A percentile compares a stretch with the other conserved stretches of the same genome.
These are phyloP conservation scores for Dichomitus squalens DNA, from an alignment of 1,284 basidiomycete genomes.

Conservation along the genomic window DNA sequence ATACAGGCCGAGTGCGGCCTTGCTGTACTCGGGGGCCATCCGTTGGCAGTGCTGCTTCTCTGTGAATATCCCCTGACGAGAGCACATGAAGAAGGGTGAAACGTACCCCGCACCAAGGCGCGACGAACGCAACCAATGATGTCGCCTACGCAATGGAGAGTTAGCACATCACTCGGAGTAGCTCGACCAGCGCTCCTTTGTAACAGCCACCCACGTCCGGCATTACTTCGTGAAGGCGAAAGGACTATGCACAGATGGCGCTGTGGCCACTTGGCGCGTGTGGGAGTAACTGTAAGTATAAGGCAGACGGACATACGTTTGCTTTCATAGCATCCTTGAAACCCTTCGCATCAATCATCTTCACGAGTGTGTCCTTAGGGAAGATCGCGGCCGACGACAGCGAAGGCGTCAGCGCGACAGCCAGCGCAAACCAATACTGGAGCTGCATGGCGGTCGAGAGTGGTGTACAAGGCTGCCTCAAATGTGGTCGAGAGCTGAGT, in stretches of 20 bases:
- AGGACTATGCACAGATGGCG: neutral
- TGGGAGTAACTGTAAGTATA: too few species aligned
- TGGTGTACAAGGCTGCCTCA: neutral
- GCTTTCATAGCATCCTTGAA: slow-evolving; percentile 78
- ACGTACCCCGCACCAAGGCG: slow-evolving; percentile 87
- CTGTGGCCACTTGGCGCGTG: neutral
- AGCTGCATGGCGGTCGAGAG: slow-evolving; percentile 29
- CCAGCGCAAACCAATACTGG: slow-evolving; percentile 30
- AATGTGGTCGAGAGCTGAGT: neutral
- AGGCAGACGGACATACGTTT: slow-evolving; percentile 56
- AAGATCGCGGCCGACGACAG: slow-evolving; percentile 76
- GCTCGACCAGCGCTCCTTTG: neutral
- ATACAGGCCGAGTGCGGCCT: slow-evolving; percentile 77
- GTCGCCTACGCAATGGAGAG: slow-evolving; percentile 52
- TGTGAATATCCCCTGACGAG: slow-evolving; percentile 3
- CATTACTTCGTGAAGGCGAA: neutral
- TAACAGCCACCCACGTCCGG: neutral
- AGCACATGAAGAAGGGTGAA: neutral
- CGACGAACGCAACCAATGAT: slow-evolving; percentile 84
- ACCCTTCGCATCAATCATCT: slow-evolving; percentile 72
- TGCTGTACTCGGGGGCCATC: slow-evolving; percentile 84
- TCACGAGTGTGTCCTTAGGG: slow-evolving; percentile 67
- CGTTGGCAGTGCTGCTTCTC: slow-evolving; percentile 78
- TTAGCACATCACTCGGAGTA: neutral
- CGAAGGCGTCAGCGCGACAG: slow-evolving; percentile 47